Conservation (phyloP, 2,329 filamentous ascomycete genomes). For the Fusarium beomiforme region DNA sequence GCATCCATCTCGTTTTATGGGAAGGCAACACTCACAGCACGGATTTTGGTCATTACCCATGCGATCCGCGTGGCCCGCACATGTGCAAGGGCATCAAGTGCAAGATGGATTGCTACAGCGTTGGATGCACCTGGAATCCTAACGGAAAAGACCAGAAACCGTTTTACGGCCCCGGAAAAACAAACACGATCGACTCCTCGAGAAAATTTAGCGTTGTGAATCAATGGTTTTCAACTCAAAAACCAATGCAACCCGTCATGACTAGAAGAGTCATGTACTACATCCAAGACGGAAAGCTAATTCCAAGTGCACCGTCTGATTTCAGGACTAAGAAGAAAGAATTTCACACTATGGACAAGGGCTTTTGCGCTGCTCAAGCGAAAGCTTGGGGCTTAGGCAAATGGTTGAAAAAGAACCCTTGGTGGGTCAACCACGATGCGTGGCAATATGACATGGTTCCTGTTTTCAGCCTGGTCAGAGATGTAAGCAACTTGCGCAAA, state of each 20-base stretch:
- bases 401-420: not conserved
- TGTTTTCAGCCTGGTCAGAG: not conserved
- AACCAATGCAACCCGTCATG: not conserved
- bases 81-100: conserved; percentile 62
- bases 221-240: conserved; percentile 65
- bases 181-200: conserved; percentile 66
- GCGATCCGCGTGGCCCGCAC: conserved; percentile 58
- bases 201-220: conserved; percentile 72
- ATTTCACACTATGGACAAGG: not conserved
- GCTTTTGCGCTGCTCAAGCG: not conserved
- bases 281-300: conserved; percentile 59
- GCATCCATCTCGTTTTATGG: conserved; percentile 68
- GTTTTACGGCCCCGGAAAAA: conserved; percentile 68
- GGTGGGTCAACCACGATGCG: too few species aligned
- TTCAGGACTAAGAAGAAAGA: not conserved
- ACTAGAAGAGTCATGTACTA: conserved; percentile 64
- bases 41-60: conserved; percentile 72
- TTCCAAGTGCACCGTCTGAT: not conserved
- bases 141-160: conserved; percentile 70
- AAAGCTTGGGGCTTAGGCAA: too few species aligned
- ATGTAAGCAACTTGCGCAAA: not conserved
- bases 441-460: not conserved
- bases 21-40: conserved; percentile 73
- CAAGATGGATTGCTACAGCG: conserved; percentile 69
- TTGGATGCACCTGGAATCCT: conserved; percentile 75